Percentiles rank a stretch among this genome's conserved stretches.
These are phyloP conservation scores for Beauveria rudraprayagi DNA, from an alignment of 2,329 filamentous ascomycete species.

Conservation along the genomic window DNA sequence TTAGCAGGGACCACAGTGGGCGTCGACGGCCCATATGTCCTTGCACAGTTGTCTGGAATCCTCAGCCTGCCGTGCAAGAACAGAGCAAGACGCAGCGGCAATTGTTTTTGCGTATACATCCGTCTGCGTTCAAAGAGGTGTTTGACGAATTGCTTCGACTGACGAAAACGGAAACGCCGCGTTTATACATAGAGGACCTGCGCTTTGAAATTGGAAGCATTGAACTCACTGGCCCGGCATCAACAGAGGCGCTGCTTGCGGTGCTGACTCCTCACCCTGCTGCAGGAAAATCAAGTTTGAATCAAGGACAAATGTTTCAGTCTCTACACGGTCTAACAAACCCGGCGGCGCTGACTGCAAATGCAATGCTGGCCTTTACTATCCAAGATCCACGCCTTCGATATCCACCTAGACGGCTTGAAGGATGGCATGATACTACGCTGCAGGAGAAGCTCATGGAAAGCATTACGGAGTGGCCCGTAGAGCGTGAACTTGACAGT, in stretches of 20 bases:
- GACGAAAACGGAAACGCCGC: slow-evolving; percentile 52
- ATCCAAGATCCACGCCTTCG: slow-evolving; percentile 72
- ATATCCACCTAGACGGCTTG: slow-evolving; percentile 58
- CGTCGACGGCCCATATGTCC: slow-evolving; percentile 57
- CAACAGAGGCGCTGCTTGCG: slow-evolving; percentile 68
- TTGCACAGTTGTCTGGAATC: slow-evolving; percentile 69
- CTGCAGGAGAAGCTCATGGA: slow-evolving; percentile 42
- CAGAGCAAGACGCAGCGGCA: slow-evolving; percentile 28
- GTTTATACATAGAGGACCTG: slow-evolving; percentile 57
- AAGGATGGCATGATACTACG: slow-evolving; percentile 31
- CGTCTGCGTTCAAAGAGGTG: slow-evolving; percentile 64
- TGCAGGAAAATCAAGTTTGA: slow-evolving; percentile 19
- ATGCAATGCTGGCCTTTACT: slow-evolving; percentile 64
- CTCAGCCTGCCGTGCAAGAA: slow-evolving; percentile 21
- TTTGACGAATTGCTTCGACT: slow-evolving; percentile 56
- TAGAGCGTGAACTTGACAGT: slow-evolving; percentile 42
- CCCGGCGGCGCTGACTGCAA: slow-evolving; percentile 59
- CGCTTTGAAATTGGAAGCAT: slow-evolving; percentile 59
- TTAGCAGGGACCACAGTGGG: slow-evolving; percentile 47
- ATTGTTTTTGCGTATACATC: slow-evolving; percentile 70
- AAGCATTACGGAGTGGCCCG: slow-evolving; percentile 58
- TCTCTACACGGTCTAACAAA: slow-evolving; percentile 55
- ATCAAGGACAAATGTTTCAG: slow-evolving; percentile 42
- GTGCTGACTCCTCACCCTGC: slow-evolving; percentile 50
- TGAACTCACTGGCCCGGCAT: slow-evolving; percentile 56